Evolutionary conservation across 176 grass and related monocot species (phyloP).

Genomic region (Ensete glaucum): DNA sequence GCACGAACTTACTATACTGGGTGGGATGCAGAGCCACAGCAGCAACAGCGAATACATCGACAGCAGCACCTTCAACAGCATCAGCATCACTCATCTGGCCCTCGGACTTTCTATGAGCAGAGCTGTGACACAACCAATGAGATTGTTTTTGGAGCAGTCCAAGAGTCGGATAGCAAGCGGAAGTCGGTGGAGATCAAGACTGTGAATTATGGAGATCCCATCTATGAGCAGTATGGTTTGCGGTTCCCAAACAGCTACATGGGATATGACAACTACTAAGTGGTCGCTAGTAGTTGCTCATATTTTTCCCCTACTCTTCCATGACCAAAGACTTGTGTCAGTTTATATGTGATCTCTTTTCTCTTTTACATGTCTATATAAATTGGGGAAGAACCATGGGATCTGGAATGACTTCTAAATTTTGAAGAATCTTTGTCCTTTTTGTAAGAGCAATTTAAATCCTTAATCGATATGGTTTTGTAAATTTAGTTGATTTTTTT

Average conservation of each 20-base stretch:
- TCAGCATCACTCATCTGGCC: conserved; percentile 69
- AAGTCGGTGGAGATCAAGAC: conserved; percentile 83
- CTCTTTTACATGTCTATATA: conserved; percentile 4
- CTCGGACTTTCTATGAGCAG: conserved; percentile 72
- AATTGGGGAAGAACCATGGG: conserved; percentile 1
- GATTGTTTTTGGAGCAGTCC: conserved; percentile 89
- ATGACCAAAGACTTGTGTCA: neutral
- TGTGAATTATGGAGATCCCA: conserved; percentile 74
- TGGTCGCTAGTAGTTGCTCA: neutral
- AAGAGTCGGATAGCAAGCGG: conserved; percentile 62
- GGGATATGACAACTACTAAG: conserved; percentile 44
- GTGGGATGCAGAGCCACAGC: conserved; percentile 32
- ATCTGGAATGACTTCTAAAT: neutral
- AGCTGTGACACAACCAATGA: conserved; percentile 91
- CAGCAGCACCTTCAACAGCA: conserved; percentile 81
- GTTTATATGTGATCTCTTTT: neutral
- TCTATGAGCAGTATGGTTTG: conserved; percentile 76
- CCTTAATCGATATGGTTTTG: neutral
- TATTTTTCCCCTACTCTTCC: neutral
- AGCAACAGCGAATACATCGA: conserved; percentile 42
- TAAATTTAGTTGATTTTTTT: neutral
- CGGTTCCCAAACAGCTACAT: conserved; percentile 75
- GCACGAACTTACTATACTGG: conserved; percentile 32
- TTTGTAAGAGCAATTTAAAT: conserved; percentile 3
- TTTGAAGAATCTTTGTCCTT: neutral